Evolutionary conservation across 768 basidiomycete genomes (phyloP), one percentile per base, ranked within the genome.

Genomic region (Pleurotus eryngii): DNA sequence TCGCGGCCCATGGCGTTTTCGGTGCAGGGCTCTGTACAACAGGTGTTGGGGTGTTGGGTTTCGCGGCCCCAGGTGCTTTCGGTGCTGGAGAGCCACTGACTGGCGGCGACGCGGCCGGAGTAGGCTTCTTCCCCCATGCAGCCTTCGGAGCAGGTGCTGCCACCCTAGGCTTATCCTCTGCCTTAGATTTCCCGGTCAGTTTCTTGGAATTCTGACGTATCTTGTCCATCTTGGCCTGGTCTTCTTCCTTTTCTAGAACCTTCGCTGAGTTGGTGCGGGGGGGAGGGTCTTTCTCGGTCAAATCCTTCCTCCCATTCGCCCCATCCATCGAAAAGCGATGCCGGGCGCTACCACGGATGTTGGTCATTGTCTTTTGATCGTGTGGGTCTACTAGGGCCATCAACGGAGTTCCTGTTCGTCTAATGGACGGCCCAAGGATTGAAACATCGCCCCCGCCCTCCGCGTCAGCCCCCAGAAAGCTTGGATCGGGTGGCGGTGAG

Each of bases 201-300:
- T 35, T 50, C 27, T 50, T 50, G 15, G 24, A 35, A 18, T 54
- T 54, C n/a, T 26, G n/a, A 24, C 35, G 51, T 17, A 54, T 54
- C n/a, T 24, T n/a, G 39, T 54, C 39, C 51, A 54, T 42, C 39
- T 22, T 35, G 4, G 51, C 51, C 22, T 54, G 51, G 38, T 54
- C 51, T 42, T 54, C 51, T 7, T 37, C 37, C 5, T 39, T 24
- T 8, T 42, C 39, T 8, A 54, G n/a, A 9, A 54, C 39, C 30
- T 35, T 35, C 30, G 30, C 30, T 7, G 51, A 40, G 12, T 54
- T 39, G 24, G 12, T 42, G 24, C 51, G 51, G 9, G 51, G 51
- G 27, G 37, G n/a, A 3, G 39, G 38, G 26, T 54, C 51, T 24
- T 54, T 54, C 11, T 39, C 38, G 9, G 39, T 20, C 14, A 54